Base-by-base conservation (phyloP, 2,329 filamentous ascomycete species). In the Delphinella strobiligena region DNA sequence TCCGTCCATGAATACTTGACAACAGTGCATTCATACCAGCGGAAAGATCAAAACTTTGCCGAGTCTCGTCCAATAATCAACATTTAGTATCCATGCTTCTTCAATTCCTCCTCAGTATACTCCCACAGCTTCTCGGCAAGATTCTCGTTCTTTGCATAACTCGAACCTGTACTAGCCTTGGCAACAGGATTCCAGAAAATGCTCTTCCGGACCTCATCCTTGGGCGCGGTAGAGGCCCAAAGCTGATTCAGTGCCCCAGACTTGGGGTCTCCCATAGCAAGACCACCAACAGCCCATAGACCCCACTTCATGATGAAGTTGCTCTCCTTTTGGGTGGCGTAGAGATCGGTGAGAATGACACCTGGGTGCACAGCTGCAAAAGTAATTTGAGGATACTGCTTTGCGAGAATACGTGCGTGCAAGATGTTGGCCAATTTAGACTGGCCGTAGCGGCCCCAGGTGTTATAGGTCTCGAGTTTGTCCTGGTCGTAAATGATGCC, bases 351-450 rank as follows among this genome's bases (percentile, higher is more conserved):
- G 12, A 59, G 42, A 14, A 71, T 64, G 16, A 67, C 56, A 10
- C 70, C 70, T 0, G 70, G 70, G 43, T 73, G 69, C 4, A 71
- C 45, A 0, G 62, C 55, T 0, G 65, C 59, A 5, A 54, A 54
- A 0, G 59, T 67, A 38, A 73, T 61, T 3, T 54, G 40, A 1
- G 69, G 68, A 44, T 71, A 66, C 0, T 56, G 57, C 11, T 50
- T 42, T 1, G 65, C 63, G 2, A 71, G 54, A 31, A 64, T 56
- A 5, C 55, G 49, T 0, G 64, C 54, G 47, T 62, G 70, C 1
- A 71, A 59, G 10, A 72, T 54, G 33, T 71, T 71, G 4, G 67
- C 66, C 4, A 73, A 58, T 46, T 72, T 73, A 22, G 60, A 62
- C 31, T 65, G 59, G 3, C 64, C 66, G 51, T 74, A 73, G 18